These are phyloP conservation scores for Erodium moschatum DNA, from an alignment of 441 rosid genomes.

Conservation along the genomic window DNA sequence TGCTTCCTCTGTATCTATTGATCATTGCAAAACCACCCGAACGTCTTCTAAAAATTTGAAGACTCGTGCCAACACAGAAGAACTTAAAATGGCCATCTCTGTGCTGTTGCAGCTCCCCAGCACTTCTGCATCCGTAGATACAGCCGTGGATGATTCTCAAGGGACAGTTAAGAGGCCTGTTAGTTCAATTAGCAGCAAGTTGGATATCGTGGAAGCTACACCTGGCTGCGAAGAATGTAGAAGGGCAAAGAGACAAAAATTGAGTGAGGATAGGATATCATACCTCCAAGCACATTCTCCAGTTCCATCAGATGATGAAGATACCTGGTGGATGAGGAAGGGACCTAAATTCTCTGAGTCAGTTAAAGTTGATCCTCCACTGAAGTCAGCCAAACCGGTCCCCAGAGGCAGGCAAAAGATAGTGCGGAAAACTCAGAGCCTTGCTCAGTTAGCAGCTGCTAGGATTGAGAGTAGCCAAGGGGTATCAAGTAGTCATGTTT, in stretches of 20 bases:
- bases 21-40: constrained; percentile 42
- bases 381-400: constrained; percentile 62
- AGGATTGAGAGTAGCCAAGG: constrained; percentile 99
- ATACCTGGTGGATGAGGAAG: constrained; percentile 91
- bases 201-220: constrained; percentile 50
- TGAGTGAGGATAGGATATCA: constrained; percentile 64
- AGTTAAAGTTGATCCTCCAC: constrained; percentile 56
- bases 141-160: constrained; percentile 56
- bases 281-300: constrained; percentile 60
- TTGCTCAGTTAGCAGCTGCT: constrained; percentile 89
- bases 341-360: constrained; percentile 49
- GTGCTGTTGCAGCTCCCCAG: constrained; percentile 65
- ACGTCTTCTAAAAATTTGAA: constrained; percentile 38
- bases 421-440: constrained; percentile 78
- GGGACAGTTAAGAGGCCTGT: constrained; percentile 57
- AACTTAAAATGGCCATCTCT: constrained; percentile 67
- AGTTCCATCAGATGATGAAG: constrained; percentile 77
- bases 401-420: constrained; percentile 80
- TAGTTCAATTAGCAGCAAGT: constrained; percentile 47
- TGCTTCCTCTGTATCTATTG: constrained; percentile 33
- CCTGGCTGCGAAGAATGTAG: constrained; percentile 92
- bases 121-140: constrained; percentile 37
- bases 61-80: constrained; percentile 39
- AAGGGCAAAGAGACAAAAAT: constrained; percentile 68
- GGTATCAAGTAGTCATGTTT: constrained; percentile 93